Percentiles rank a stretch among this genome's conserved stretches.
phyloP scores from a whole-genome alignment of 2,329 filamentous ascomycete species.

The Ascochyta viciae-villosae region DNA sequence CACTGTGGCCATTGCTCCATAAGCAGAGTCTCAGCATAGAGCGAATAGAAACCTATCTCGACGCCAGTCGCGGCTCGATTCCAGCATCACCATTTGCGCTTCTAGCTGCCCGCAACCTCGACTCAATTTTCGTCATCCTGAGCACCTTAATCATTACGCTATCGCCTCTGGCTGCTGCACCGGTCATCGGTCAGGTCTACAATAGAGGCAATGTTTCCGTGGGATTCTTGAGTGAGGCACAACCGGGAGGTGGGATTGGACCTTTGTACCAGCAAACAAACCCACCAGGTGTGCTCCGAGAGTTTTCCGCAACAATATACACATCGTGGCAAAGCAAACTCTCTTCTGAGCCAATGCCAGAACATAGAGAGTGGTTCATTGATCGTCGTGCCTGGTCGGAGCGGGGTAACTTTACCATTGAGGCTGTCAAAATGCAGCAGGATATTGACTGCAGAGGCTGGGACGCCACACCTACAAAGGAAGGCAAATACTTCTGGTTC shows the following conservation, averaged over 20 bases:
- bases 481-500: background rate
- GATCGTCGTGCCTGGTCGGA: background rate
- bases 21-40: slow-evolving; percentile 5
- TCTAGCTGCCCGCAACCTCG: background rate
- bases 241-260: slow-evolving; percentile 1
- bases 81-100: background rate
- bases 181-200: background rate
- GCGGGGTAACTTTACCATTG: background rate
- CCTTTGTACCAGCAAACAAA: background rate
- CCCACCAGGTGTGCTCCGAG: background rate
- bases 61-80: slow-evolving; percentile 6
- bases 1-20: slow-evolving; percentile 18
- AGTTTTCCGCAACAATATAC: background rate
- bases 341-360: background rate
- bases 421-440: background rate
- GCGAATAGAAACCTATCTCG: background rate
- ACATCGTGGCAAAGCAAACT: background rate
- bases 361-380: slow-evolving; percentile 2
- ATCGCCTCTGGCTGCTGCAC: background rate
- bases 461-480: background rate
- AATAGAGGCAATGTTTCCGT: background rate
- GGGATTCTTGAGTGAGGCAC: background rate
- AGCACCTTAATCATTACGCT: background rate
- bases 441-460: background rate
- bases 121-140: background rate